Evolutionary conservation across 148 eudicot species (phyloP).

Genomic region (Vaccinium vitisidaea): DNA sequence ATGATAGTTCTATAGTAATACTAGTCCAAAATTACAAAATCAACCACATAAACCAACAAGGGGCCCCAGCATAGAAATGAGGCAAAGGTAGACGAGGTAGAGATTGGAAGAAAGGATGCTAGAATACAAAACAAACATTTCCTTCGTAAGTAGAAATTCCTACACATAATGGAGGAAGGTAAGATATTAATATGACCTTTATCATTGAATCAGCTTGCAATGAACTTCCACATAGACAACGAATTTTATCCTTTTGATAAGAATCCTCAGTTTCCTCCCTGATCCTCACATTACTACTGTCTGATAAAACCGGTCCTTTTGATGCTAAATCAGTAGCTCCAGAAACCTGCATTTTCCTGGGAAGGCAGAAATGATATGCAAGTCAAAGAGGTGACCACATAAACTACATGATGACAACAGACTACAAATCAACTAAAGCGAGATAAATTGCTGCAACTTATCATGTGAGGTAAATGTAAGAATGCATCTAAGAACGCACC

Average conservation of each 20-base stretch:
- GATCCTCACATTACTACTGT: slow-evolving; percentile 52
- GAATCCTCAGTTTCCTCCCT: slow-evolving; percentile 83
- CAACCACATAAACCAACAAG: neutral
- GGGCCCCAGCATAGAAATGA: neutral
- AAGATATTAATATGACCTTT: slow-evolving; percentile 30
- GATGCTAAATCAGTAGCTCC: slow-evolving; percentile 89
- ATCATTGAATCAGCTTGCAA: slow-evolving; percentile 61
- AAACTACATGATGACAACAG: neutral
- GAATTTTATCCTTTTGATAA: slow-evolving; percentile 61
- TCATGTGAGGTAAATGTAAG: neutral
- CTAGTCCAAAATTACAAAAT: neutral
- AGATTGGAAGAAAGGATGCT: no score
- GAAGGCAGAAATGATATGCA: slow-evolving; percentile 12
- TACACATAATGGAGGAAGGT: neutral
- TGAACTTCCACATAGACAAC: slow-evolving; percentile 69
- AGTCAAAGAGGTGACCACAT: neutral
- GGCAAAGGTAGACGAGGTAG: neutral
- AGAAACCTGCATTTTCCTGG: slow-evolving; percentile 88
- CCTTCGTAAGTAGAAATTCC: neutral
- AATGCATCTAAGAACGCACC: slow-evolving; percentile 38
- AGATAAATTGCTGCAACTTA: neutral
- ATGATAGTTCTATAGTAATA: neutral
- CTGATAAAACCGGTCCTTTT: slow-evolving; percentile 56
- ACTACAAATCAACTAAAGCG: neutral
- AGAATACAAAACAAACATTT: no score